phyloP scores from a whole-genome alignment of 1,284 basidiomycete genomes.

The Cutaneotrichosporon spelunceum region DNA sequence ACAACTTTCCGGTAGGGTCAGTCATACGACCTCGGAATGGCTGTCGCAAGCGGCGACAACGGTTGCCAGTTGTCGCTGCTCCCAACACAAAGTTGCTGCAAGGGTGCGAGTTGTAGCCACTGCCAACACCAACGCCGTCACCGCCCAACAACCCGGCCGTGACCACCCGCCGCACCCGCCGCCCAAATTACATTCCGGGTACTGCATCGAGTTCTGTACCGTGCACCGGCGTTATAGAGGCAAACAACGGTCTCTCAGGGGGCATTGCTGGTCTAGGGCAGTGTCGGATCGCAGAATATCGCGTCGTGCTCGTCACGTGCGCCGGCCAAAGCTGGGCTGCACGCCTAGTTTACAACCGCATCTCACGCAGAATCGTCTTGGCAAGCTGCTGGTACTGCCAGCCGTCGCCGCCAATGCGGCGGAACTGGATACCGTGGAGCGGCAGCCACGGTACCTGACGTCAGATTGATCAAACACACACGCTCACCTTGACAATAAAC shows the following conservation, averaged over 20 bases:
- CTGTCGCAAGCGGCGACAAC: too few relatives aligned
- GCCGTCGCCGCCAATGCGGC: conserved; percentile 83
- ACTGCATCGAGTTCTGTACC: conserved; percentile 5
- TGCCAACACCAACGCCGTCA: too few relatives aligned
- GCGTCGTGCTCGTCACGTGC: conserved; percentile 5
- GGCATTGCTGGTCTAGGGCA: background rate
- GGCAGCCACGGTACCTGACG: conserved; percentile 84
- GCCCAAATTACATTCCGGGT: conserved; percentile 8
- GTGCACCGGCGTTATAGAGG: conserved; percentile 8
- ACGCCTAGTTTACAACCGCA: conserved; percentile 66
- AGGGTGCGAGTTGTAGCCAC: too few relatives aligned
- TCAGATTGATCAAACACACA: conserved; percentile 8
- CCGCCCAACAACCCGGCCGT: too few relatives aligned
- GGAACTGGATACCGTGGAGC: conserved; percentile 92
- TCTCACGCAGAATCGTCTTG: conserved; percentile 84
- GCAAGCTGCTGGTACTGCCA: conserved; percentile 98
- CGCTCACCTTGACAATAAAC: conserved; percentile 81
- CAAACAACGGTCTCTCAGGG: conserved; percentile 5
- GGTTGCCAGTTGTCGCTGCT: too few relatives aligned
- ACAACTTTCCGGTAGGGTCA: too few relatives aligned
- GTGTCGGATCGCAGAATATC: conserved; percentile 4
- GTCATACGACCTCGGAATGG: too few relatives aligned
- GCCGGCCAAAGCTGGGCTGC: conserved; percentile 7
- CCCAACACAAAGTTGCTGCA: too few relatives aligned
- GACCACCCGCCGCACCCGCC: too few relatives aligned